Evolutionary conservation across 768 basidiomycete species (phyloP).

Genomic region (Lactifluus piperatus): DNA sequence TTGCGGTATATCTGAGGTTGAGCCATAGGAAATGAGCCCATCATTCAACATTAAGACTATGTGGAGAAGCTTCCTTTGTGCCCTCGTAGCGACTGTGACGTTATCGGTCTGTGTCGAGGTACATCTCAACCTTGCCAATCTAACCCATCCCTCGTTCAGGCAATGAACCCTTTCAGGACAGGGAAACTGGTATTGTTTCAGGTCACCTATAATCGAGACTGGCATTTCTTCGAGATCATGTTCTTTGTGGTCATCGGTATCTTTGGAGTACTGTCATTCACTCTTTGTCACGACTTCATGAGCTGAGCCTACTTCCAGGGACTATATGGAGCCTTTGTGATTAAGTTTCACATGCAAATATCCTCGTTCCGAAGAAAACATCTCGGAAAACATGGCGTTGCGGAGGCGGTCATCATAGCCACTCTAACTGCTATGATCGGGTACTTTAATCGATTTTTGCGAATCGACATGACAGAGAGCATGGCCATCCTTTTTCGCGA

Average conservation of each 20-base stretch:
- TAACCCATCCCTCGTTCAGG: conserved; percentile 37
- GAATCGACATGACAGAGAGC: conserved; percentile 97
- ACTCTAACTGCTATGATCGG: conserved; percentile 85
- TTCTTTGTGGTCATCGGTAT: conserved; percentile 93
- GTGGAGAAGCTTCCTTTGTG: conserved; percentile 98
- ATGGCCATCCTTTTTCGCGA: conserved; percentile 93
- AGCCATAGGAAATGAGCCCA: conserved; percentile 92
- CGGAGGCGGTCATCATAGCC: conserved; percentile 84
- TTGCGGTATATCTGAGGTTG: neutral
- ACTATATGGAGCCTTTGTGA: conserved; percentile 92
- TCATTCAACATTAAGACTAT: conserved; percentile 95
- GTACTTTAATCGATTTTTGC: conserved; percentile 89
- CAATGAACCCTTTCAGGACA: conserved; percentile 97
- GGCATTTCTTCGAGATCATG: conserved; percentile 99
- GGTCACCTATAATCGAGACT: conserved; percentile 93
- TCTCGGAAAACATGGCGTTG: conserved; percentile 71
- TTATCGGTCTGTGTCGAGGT: conserved; percentile 58
- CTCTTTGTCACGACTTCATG: neutral
- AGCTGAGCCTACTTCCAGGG: conserved; percentile 44
- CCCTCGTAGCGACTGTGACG: conserved; percentile 92
- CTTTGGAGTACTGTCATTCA: conserved; percentile 59
- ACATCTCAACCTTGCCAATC: neutral
- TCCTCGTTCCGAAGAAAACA: conserved; percentile 92
- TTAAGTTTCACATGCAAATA: conserved; percentile 94
- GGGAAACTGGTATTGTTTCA: conserved; percentile 98